These are phyloP conservation scores for Nakazawaea ambrosiae DNA, from an alignment of 805 yeast genomes.

Conservation along the genomic window DNA sequence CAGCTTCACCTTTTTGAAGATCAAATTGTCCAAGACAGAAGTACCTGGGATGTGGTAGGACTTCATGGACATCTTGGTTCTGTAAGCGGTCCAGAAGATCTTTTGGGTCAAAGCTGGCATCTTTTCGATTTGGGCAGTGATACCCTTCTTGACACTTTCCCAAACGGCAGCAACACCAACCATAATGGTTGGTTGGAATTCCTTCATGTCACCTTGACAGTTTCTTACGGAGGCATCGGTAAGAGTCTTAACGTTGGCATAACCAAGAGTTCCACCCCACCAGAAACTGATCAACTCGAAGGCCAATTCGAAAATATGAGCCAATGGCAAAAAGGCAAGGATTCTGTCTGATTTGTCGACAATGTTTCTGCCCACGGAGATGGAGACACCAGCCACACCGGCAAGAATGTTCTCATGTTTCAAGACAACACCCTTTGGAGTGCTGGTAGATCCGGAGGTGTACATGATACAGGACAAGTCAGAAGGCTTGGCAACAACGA, in stretches of 20 bases:
- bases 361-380: constrained; percentile 45
- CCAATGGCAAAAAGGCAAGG: constrained; percentile 87
- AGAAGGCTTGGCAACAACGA: constrained; percentile 44
- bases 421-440: constrained; percentile 78
- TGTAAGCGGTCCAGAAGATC: constrained; percentile 83
- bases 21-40: constrained; percentile 54
- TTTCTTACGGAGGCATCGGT: constrained; percentile 76
- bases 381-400: constrained; percentile 78
- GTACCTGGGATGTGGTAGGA: constrained; percentile 72
- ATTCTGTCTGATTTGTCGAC: constrained; percentile 60
- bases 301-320: constrained; percentile 90
- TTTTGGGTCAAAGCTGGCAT: constrained; percentile 63
- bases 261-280: constrained; percentile 91
- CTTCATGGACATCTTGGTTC: constrained; percentile 59
- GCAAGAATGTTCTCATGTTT: constrained; percentile 65
- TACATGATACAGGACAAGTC: constrained; percentile 76
- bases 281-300: constrained; percentile 73
- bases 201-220: constrained; percentile 82
- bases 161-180: constrained; percentile 99
- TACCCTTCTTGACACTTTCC: constrained; percentile 94
- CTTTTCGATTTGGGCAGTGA: constrained; percentile 63
- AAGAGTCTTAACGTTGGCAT: constrained; percentile 88
- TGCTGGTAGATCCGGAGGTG: constrained; percentile 83
- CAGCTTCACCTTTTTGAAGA: constrained; percentile 82
- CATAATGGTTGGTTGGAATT: constrained; percentile 88